phyloP scores from a whole-genome alignment of 257 asterid genomes.

The Coffea eugenioides region DNA sequence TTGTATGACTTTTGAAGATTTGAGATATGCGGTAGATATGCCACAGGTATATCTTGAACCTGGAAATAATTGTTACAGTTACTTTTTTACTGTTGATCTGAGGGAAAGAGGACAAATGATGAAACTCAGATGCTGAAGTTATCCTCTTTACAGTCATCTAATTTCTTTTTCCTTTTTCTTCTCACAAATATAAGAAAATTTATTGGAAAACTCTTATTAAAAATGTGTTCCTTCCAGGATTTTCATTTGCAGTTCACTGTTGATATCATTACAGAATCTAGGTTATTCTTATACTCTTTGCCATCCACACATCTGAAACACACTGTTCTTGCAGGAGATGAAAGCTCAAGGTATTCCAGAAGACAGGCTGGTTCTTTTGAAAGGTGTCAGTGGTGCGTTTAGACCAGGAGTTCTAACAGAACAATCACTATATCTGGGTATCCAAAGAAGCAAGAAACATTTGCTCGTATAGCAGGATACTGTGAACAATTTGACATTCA shows the following conservation, averaged over 20 bases:
- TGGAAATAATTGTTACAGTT: no score
- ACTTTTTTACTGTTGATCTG: no score
- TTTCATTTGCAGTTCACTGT: no score
- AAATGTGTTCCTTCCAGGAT: no score
- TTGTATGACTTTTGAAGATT: slow-evolving; percentile 70
- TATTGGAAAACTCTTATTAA: no score
- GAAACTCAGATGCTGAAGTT: no score
- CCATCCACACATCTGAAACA: neutral
- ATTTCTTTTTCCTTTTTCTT: no score
- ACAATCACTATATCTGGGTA: slow-evolving; percentile 64
- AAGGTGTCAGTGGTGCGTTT: slow-evolving; percentile 72
- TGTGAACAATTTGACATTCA: slow-evolving; percentile 91
- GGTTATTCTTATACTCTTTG: no score
- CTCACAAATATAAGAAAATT: no score
- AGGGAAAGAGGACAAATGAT: no score
- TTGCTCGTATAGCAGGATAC: slow-evolving; percentile 88
- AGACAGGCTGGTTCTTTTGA: slow-evolving; percentile 62
- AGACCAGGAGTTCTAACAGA: slow-evolving; percentile 86
- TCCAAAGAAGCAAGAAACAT: slow-evolving; percentile 83
- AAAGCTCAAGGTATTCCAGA: slow-evolving; percentile 64
- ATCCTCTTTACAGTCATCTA: no score
- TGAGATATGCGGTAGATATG: slow-evolving; percentile 75
- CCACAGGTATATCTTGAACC: slow-evolving; percentile 50
- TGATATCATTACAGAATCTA: no score
- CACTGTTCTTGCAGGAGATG: slow-evolving; percentile 53